Conservation (phyloP, 352 stramenopile species). For the Phytophthora pseudosyringae region DNA sequence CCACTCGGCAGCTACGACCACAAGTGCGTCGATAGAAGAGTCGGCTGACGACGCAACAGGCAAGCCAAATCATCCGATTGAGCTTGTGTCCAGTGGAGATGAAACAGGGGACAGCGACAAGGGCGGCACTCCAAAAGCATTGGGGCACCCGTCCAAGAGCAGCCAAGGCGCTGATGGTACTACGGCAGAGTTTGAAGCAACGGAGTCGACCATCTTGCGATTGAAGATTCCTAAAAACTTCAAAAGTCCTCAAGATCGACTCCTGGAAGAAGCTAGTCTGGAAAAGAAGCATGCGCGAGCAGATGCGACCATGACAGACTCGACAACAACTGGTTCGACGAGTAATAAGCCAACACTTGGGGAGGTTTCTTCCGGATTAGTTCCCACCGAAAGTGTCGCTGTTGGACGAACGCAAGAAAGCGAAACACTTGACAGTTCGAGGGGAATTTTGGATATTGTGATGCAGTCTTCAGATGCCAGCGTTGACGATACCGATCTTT, state of each 20-base stretch:
- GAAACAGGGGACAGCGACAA: conserved; percentile 20
- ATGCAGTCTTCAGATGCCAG: not conserved
- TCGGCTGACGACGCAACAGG: conserved; percentile 1
- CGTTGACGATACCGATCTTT: conserved; percentile 30
- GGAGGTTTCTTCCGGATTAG: not conserved
- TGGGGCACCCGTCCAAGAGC: not conserved
- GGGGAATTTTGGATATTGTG: not conserved
- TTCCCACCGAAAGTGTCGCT: not conserved
- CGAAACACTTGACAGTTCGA: not conserved
- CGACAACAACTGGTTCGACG: not conserved
- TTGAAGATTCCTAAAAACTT: conserved; percentile 16
- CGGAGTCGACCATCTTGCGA: conserved; percentile 23
- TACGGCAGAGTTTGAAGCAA: not conserved
- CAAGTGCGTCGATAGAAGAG: conserved; percentile 6
- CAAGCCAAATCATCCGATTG: conserved; percentile 24
- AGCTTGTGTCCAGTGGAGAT: conserved; percentile 43
- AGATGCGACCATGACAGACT: not conserved
- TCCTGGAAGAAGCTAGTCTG: conserved; percentile 6
- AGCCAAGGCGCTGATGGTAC: not conserved
- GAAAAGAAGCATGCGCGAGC: not conserved
- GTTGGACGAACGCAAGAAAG: not conserved
- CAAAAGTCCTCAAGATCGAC: not conserved
- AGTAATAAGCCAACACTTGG: not conserved
- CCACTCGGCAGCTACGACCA: conserved; percentile 1
- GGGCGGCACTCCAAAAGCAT: not conserved